Conservation (phyloP, 176 grass and related monocot genomes). For the Aegilops longissima region DNA sequence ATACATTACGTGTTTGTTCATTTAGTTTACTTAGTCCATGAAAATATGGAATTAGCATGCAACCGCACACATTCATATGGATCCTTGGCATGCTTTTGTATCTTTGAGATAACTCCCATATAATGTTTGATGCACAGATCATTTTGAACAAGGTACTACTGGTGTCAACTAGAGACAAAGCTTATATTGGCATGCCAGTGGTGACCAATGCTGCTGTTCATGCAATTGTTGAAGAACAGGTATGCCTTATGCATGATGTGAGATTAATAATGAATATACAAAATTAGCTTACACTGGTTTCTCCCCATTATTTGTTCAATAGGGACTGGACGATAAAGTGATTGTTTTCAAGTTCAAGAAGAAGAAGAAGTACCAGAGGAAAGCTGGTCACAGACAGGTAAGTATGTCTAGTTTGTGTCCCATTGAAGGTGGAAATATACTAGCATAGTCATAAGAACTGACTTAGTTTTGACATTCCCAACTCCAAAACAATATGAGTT, state of each 20-base stretch:
- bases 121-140: slow-evolving; percentile 55
- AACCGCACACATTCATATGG: not conserved
- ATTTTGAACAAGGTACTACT: slow-evolving; percentile 93
- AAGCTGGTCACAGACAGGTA: slow-evolving; percentile 88
- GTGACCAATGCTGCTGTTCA: slow-evolving; percentile 99
- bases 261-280: not conserved
- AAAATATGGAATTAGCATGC: not conserved
- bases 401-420: not conserved
- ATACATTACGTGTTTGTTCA: not conserved
- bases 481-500: not conserved
- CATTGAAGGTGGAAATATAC: not conserved
- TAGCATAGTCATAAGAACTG: not conserved
- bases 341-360: slow-evolving; percentile 89
- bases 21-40: slow-evolving; percentile 1
- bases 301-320: slow-evolving; percentile 32
- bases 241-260: not conserved
- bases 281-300: slow-evolving; percentile 16
- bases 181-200: slow-evolving; percentile 90
- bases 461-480: not conserved
- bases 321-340: slow-evolving; percentile 84
- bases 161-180: slow-evolving; percentile 84
- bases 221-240: slow-evolving; percentile 85
- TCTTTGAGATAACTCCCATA: slow-evolving; percentile 17
- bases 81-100: not conserved
- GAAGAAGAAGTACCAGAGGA: slow-evolving; percentile 98